Conservation (phyloP, 148 eudicot species). For the Cornus suecica region DNA sequence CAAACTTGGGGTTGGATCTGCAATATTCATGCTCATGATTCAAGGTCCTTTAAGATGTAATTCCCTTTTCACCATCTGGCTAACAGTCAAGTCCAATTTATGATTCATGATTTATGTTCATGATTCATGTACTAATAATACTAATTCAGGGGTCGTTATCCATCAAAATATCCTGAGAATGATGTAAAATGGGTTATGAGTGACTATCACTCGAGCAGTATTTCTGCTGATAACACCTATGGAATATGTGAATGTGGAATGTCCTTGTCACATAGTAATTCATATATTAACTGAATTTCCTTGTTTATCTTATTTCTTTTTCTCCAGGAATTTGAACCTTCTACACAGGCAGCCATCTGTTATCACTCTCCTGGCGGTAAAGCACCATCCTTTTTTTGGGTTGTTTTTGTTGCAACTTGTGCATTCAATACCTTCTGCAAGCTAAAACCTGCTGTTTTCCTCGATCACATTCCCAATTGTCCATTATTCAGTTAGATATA, state of each 20-base stretch:
- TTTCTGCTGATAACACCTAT: neutral
- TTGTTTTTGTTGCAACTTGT: too few species aligned
- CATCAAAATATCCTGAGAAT: neutral
- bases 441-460: neutral
- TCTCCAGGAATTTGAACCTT: conserved; percentile 65
- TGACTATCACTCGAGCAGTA: neutral
- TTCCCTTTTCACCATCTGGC: conserved; percentile 1
- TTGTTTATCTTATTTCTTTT: neutral
- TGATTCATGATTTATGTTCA: neutral
- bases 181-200: neutral
- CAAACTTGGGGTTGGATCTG: conserved; percentile 97
- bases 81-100: neutral
- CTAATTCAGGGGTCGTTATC: neutral
- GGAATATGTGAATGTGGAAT: neutral
- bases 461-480: neutral
- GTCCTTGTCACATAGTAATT: neutral
- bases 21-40: conserved; percentile 56
- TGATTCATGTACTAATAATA: neutral
- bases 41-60: conserved; percentile 79
- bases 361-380: conserved; percentile 72
- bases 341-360: conserved; percentile 54
- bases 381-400: neutral
- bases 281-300: neutral
- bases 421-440: neutral
- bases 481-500: neutral